Conservation (phyloP, 495 filamentous ascomycete species). For the Acidiella bohemica region DNA sequence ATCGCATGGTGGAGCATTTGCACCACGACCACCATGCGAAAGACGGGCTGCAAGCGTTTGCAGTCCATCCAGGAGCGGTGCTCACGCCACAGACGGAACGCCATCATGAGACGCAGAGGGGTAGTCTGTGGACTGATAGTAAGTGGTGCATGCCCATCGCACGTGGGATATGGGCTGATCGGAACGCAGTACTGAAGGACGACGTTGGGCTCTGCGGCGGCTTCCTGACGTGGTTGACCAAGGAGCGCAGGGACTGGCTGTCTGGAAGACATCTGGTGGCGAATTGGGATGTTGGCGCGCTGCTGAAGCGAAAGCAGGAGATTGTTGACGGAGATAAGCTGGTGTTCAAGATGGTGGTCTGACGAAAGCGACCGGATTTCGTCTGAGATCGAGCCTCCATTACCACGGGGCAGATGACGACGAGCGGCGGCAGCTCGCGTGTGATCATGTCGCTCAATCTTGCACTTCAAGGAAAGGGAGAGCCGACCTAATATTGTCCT, state of each 20-base stretch:
- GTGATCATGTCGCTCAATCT: too few relatives aligned
- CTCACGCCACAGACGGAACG: constrained; percentile 22
- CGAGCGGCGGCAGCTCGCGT: too few relatives aligned
- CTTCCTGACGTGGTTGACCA: constrained; percentile 15
- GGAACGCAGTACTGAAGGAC: constrained; percentile 15
- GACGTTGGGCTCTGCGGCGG: constrained; percentile 19
- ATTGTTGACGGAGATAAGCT: constrained; percentile 11
- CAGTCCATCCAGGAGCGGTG: constrained; percentile 25
- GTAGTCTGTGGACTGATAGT: neutral
- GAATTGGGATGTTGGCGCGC: constrained; percentile 13
- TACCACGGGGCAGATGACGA: too few relatives aligned
- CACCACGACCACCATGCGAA: constrained; percentile 17
- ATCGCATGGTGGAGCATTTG: constrained; percentile 20
- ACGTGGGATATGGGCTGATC: too few relatives aligned
- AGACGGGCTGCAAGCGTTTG: constrained; percentile 20
- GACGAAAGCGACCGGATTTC: too few relatives aligned
- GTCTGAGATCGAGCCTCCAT: too few relatives aligned
- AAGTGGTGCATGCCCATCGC: too few relatives aligned
- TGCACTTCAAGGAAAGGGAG: too few relatives aligned
- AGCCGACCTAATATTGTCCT: too few relatives aligned
- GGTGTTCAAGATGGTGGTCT: constrained; percentile 19
- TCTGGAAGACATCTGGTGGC: constrained; percentile 7
- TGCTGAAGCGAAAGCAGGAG: constrained; percentile 6
- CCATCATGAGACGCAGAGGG: constrained; percentile 2
- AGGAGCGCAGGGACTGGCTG: constrained; percentile 13